These are phyloP conservation scores for Dictyophora rubrovolvata DNA, from an alignment of 768 basidiomycete genomes.

Conservation along the genomic window DNA sequence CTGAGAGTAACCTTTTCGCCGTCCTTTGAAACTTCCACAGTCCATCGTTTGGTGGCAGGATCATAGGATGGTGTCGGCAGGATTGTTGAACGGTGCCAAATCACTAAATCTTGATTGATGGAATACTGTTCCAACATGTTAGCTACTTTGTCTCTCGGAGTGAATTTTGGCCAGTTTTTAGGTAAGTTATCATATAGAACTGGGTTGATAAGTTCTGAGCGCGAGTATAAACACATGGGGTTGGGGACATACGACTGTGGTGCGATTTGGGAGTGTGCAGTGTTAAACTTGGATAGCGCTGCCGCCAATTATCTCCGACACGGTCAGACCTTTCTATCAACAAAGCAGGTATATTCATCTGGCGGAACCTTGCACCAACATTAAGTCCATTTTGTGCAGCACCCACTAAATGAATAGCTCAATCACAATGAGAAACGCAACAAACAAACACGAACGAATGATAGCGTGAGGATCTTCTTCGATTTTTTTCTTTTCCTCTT, in stretches of 20 bases:
- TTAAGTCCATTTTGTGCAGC: conserved; percentile 35
- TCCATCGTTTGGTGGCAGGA: conserved; percentile 23
- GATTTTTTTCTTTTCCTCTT: conserved; percentile 9
- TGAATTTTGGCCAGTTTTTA: conserved; percentile 30
- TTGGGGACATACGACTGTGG: background rate
- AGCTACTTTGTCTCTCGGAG: conserved; percentile 32
- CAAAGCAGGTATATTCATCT: conserved; percentile 29
- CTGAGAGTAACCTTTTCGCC: conserved; percentile 22
- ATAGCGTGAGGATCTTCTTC: conserved; percentile 17
- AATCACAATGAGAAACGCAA: background rate
- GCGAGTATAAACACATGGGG: background rate
- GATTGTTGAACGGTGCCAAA: conserved; percentile 31
- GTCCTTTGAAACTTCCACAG: conserved; percentile 21
- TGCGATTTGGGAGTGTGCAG: conserved; percentile 27
- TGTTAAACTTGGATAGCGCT: conserved; percentile 31
- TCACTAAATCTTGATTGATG: conserved; percentile 28
- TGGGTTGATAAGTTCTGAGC: conserved; percentile 8
- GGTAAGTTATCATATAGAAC: conserved; percentile 33
- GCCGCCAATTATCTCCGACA: conserved; percentile 34
- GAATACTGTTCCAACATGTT: conserved; percentile 36
- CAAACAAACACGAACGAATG: conserved; percentile 10
- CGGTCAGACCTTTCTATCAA: conserved; percentile 26
- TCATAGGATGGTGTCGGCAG: conserved; percentile 27
- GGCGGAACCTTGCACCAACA: conserved; percentile 32
- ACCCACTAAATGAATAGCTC: conserved; percentile 24